Percentiles rank a stretch among this genome's conserved stretches.
phyloP scores from a whole-genome alignment of 371 early-diverging fungal genomes.

The Actinomortierella wolfii region DNA sequence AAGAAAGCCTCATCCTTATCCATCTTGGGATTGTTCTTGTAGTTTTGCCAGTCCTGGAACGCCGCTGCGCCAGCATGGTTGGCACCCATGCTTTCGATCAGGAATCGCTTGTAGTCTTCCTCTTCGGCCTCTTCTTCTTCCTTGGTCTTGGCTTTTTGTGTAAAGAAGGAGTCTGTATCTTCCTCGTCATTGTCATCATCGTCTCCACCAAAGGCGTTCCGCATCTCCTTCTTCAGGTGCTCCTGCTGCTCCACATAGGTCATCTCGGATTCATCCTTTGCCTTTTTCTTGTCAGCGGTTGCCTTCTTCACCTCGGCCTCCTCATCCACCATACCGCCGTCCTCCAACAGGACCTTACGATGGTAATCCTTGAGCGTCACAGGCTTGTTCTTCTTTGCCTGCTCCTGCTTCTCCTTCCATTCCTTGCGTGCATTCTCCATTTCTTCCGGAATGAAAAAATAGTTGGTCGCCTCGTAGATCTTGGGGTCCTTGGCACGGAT shows the following conservation, averaged over 20 bases:
- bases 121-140: constrained; percentile 82
- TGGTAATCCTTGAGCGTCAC: constrained; percentile 82
- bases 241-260: constrained; percentile 88
- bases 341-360: constrained; percentile 70
- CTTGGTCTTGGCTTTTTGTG: constrained; percentile 69
- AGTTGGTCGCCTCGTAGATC: constrained; percentile 77
- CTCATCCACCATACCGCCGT: constrained; percentile 71
- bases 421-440: constrained; percentile 60
- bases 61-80: constrained; percentile 56
- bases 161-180: constrained; percentile 68
- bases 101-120: constrained; percentile 80
- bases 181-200: constrained; percentile 60
- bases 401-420: constrained; percentile 68
- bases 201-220: constrained; percentile 47
- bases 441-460: constrained; percentile 74
- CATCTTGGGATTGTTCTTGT: constrained; percentile 57
- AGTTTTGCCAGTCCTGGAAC: constrained; percentile 66
- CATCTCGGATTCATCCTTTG: constrained; percentile 38
- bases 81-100: constrained; percentile 77
- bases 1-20: constrained; percentile 83
- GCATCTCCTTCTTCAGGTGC: constrained; percentile 74
- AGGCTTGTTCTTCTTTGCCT: constrained; percentile 55
- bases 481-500: constrained; percentile 78
- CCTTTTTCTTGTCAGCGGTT: constrained; percentile 14
- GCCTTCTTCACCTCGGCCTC: constrained; percentile 43